Percentiles rank a stretch among this genome's conserved stretches.
phyloP scores from a whole-genome alignment of 139 green algal genomes.

The Chlamydomonas incerta region DNA sequence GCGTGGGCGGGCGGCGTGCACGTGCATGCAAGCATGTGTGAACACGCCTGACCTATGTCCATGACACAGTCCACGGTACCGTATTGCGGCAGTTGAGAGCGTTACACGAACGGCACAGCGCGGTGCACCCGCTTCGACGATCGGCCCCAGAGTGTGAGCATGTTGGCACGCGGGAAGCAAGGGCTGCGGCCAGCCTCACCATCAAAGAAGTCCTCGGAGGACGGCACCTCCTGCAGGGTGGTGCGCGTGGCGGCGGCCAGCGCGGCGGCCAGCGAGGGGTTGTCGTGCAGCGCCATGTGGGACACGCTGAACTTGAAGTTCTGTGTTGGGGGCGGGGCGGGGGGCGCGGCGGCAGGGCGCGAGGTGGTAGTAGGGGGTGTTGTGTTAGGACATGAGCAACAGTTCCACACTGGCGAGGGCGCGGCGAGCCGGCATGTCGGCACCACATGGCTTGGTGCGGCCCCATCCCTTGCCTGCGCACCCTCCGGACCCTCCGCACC shows the following conservation, averaged over 20 bases:
- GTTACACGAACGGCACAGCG: no score
- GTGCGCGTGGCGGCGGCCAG: constrained; percentile 50
- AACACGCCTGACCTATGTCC: no score
- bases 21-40: no score
- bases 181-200: not conserved
- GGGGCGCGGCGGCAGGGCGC: not conserved
- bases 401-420: not conserved
- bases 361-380: not conserved
- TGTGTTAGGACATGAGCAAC: not conserved
- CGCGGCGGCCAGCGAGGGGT: constrained; percentile 50
- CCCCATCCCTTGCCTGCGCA: no score
- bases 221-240: constrained; percentile 28
- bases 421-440: no score
- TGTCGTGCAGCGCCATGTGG: constrained; percentile 51
- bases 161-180: no score
- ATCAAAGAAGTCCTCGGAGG: constrained; percentile 18
- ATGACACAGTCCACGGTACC: no score
- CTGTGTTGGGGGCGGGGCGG: constrained; percentile 39
- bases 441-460: no score
- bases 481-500: no score
- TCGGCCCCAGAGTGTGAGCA: no score
- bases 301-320: constrained; percentile 46
- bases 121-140: no score
- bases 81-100: no score
- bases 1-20: not conserved